These are phyloP conservation scores for Puccinellia tenuiflora DNA, from an alignment of 176 grass and related monocot species.

Conservation along the genomic window DNA sequence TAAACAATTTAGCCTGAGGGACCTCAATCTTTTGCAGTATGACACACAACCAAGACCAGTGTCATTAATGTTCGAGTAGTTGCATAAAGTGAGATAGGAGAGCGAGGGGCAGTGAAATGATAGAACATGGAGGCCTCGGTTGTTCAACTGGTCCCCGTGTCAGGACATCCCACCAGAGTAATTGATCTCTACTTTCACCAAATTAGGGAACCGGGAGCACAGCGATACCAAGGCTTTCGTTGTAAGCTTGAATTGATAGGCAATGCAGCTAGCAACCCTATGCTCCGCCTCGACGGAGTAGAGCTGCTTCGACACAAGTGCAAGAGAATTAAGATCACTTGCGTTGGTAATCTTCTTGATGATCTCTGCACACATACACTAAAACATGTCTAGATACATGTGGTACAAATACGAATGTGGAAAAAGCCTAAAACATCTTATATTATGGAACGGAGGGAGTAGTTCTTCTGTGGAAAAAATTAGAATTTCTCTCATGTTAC, in stretches of 20 bases:
- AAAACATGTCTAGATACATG: too few species aligned
- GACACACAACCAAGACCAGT: not conserved
- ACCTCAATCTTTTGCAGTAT: conserved; percentile 41
- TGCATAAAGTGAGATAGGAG: not conserved
- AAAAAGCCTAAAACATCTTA: too few species aligned
- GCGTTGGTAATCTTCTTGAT: too few species aligned
- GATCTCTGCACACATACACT: too few species aligned
- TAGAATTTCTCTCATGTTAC: too few species aligned
- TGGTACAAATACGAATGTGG: too few species aligned
- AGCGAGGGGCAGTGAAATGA: conserved; percentile 41
- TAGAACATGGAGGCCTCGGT: conserved; percentile 40
- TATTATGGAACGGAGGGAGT: too few species aligned
- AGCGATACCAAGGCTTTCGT: conserved; percentile 36
- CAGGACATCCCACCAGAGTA: conserved; percentile 39
- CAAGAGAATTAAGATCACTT: too few species aligned
- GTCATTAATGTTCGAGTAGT: conserved; percentile 50
- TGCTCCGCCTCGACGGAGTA: conserved; percentile 28
- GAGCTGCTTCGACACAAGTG: conserved; percentile 37
- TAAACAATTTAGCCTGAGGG: conserved; percentile 39
- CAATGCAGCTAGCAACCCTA: conserved; percentile 37
- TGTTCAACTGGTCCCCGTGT: conserved; percentile 46
- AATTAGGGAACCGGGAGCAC: conserved; percentile 43
- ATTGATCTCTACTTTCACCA: conserved; percentile 60
- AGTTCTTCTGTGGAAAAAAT: too few species aligned
- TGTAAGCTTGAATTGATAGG: conserved; percentile 35